Percentiles rank a stretch among this genome's conserved stretches.
Conservation (phyloP, 2,329 filamentous ascomycete species). For the Mariannaea sp. region DNA sequence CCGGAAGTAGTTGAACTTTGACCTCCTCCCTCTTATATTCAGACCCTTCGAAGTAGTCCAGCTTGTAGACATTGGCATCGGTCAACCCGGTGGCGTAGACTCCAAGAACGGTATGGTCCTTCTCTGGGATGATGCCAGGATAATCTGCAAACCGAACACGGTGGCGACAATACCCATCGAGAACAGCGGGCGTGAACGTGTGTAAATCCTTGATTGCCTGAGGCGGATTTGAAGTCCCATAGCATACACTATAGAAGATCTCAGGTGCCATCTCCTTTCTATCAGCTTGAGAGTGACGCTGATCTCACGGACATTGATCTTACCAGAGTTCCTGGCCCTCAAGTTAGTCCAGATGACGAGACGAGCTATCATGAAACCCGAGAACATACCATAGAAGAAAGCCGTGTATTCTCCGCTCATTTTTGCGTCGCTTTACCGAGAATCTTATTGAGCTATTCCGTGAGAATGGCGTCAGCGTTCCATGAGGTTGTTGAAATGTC, state of each 20-base stretch:
- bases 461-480: neutral
- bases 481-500: neutral
- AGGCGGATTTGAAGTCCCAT: conserved; percentile 59
- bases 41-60: conserved; percentile 82
- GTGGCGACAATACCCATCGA: conserved; percentile 72
- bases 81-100: conserved; percentile 80
- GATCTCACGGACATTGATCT: neutral
- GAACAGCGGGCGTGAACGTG: conserved; percentile 73
- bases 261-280: conserved; percentile 75
- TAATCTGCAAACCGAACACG: conserved; percentile 76
- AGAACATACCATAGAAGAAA: conserved; percentile 62
- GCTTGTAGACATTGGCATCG: conserved; percentile 71
- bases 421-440: conserved; percentile 17
- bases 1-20: conserved; percentile 56
- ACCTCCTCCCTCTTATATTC: conserved; percentile 69
- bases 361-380: no score
- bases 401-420: conserved; percentile 52
- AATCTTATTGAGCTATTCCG: neutral
- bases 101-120: conserved; percentile 68
- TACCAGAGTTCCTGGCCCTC: conserved; percentile 22
- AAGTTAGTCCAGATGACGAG: conserved; percentile 1
- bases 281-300: conserved; percentile 1
- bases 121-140: conserved; percentile 71
- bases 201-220: conserved; percentile 59
- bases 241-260: conserved; percentile 85